Percentiles rank a stretch among this genome's conserved stretches.
Evolutionary conservation across 495 filamentous ascomycete genomes (phyloP).

Genomic region (Alectoria sarmentosa): DNA sequence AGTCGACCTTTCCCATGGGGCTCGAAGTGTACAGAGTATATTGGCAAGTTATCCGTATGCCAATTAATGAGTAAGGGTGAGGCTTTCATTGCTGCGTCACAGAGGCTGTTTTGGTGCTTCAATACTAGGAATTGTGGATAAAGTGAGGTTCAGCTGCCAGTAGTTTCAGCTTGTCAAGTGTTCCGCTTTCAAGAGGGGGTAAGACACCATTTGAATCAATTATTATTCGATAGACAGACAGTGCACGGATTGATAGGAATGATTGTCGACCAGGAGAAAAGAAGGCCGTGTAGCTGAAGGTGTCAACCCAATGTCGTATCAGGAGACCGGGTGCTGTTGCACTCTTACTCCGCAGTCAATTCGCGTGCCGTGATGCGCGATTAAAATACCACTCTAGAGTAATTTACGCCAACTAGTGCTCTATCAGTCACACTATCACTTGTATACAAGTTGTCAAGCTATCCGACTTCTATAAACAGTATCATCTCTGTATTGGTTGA

Average conservation of each 20-base stretch:
- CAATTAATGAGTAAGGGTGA: constrained; percentile 87
- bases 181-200: constrained; percentile 9
- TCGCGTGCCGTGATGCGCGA: constrained; percentile 6
- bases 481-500: background rate
- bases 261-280: background rate
- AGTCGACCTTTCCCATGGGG: constrained; percentile 86
- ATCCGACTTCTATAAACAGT: background rate
- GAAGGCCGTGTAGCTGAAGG: background rate
- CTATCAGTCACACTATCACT: background rate
- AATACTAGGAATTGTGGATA: background rate
- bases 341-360: background rate
- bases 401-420: background rate
- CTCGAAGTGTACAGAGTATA: constrained; percentile 95
- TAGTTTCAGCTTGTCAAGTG: background rate
- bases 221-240: background rate
- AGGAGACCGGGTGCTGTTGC: background rate
- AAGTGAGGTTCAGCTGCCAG: background rate
- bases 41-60: constrained; percentile 91
- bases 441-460: too few relatives aligned
- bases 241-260: background rate
- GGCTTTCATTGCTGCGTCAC: constrained; percentile 66
- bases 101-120: background rate
- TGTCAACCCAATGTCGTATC: background rate
- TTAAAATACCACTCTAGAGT: background rate
- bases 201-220: background rate